Conservation (phyloP, 1,284 basidiomycete genomes). For the Trametes hirsuta region DNA sequence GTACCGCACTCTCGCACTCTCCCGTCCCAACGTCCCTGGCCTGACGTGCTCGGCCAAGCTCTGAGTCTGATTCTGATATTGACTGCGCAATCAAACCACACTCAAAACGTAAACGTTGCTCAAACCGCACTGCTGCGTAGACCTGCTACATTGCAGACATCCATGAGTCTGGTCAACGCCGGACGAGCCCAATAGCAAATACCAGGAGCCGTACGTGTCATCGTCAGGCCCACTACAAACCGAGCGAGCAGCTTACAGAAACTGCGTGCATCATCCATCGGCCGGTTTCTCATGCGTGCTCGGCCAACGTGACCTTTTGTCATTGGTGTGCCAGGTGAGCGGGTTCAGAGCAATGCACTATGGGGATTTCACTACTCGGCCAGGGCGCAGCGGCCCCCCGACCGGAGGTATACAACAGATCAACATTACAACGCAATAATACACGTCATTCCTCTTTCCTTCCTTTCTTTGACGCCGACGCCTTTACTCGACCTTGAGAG, state of each 20-base stretch:
- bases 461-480: not conserved
- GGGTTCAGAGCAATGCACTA: not conserved
- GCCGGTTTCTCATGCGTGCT: not conserved
- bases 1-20: not conserved
- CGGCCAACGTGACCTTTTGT: not conserved
- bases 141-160: not conserved
- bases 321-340: not conserved
- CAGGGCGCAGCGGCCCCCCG: not conserved
- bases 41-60: not conserved
- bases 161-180: not conserved
- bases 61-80: not conserved
- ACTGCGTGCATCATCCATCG: too few species aligned
- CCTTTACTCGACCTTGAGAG: slow-evolving; percentile 53
- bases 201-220: not conserved
- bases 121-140: not conserved
- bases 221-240: too few species aligned
- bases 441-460: slow-evolving; percentile 24
- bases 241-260: too few species aligned
- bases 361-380: not conserved
- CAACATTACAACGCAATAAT: slow-evolving; percentile 10
- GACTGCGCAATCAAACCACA: slow-evolving; percentile 2
- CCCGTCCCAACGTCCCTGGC: not conserved
- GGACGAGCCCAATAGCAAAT: not conserved
- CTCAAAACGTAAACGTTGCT: not conserved
- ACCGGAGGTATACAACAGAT: slow-evolving; percentile 4